Evolutionary conservation across 441 rosid genomes (phyloP), one percentile per base, ranked within the genome.

Genomic region (Omphalea diandra): DNA sequence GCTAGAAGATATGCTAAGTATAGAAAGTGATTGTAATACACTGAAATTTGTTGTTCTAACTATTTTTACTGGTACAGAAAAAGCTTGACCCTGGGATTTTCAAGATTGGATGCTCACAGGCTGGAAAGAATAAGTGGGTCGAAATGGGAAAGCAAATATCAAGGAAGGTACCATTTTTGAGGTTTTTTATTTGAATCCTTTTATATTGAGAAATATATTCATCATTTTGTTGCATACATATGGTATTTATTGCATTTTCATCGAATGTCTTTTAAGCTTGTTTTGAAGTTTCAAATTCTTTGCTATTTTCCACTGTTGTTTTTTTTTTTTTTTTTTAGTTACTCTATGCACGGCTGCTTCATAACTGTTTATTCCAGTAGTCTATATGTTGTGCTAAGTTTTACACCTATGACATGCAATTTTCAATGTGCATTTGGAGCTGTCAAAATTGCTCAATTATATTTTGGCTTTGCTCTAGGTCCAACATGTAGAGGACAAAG

Each of bases 91-190:
- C 90, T 70, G 68, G 85, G 0, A 81, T 89, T 53, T 90, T 85
- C 85, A 85, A 80, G 63, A 89, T 94, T 74, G 99, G 94, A 20
- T 77, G 85, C 75, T 69, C 87, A 5, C 98, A 92, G 72, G 96
- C 90, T 69, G 91, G 83, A 38, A 90, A 87, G 79, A 89, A 90
- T 77, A 89, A 87, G 71, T 94, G 99, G 99, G 90, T 94, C 67
- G 91, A 84, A 50, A 85, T 90, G 90, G 96, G 97, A 69, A 94
- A 86, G 75, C 87, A 86, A 74, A 75, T 94, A 65, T 89, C 90
- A 5, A 84, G 99, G 71, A 91, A 91, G 92, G 98, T 93, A 73
- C 65, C 24, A 4, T 54, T 65, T 56, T 27, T 18, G 1, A 35
- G 11, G 43, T 65, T 44, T 31, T 58, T n/a, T 22, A 35, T 26